Evolutionary conservation across 441 rosid genomes (phyloP).

Genomic region (Cnidoscolus chayamansa): DNA sequence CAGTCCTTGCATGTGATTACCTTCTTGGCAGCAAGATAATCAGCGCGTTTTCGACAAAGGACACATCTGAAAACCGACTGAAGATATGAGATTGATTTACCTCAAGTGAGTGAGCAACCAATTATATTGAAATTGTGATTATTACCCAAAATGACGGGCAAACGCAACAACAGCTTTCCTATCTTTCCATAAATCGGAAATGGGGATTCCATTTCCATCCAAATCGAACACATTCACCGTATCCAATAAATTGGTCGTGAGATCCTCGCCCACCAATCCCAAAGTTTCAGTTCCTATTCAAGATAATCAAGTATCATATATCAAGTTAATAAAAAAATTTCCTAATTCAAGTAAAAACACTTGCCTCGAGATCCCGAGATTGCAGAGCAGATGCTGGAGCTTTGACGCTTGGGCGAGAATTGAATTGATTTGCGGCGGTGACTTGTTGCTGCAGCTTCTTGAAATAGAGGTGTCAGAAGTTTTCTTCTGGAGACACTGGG

Average conservation of each 20-base stretch:
- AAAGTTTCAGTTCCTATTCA: slow-evolving; percentile 40
- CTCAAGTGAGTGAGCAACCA: background rate
- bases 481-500: slow-evolving; percentile 18
- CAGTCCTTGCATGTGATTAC: slow-evolving; percentile 32
- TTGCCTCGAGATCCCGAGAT: slow-evolving; percentile 54
- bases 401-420: slow-evolving; percentile 25
- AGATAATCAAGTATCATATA: background rate
- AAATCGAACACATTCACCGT: slow-evolving; percentile 61
- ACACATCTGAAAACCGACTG: slow-evolving; percentile 60
- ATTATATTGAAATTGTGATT: background rate
- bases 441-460: background rate
- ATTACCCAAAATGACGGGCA: slow-evolving; percentile 93
- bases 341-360: slow-evolving; percentile 12
- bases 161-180: slow-evolving; percentile 83
- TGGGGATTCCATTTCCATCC: slow-evolving; percentile 57
- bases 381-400: slow-evolving; percentile 40
- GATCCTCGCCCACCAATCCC: slow-evolving; percentile 28
- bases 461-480: slow-evolving; percentile 12
- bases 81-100: background rate
- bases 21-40: slow-evolving; percentile 80
- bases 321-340: no score
- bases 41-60: slow-evolving; percentile 85
- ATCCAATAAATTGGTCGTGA: slow-evolving; percentile 39
- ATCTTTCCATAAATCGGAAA: slow-evolving; percentile 86
- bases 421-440: background rate